Evolutionary conservation across 1,284 basidiomycete species (phyloP).

Genomic region (Somion occarium): DNA sequence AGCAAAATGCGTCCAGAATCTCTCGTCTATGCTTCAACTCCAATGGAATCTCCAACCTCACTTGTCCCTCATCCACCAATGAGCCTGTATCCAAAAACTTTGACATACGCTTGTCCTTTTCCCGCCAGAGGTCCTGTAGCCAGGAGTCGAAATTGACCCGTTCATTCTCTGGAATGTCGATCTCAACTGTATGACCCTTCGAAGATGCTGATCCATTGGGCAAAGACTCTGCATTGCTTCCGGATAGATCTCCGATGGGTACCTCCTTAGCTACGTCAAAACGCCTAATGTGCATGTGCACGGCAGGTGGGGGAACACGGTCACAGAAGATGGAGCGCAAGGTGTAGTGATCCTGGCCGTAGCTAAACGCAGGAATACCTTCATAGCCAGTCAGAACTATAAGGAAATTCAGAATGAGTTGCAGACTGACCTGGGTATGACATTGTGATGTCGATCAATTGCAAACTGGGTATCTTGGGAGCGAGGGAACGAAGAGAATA

Average conservation of each 20-base stretch:
- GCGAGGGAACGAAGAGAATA: conserved; percentile 81
- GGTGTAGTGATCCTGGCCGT: conserved; percentile 85
- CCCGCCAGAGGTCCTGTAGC: conserved; percentile 76
- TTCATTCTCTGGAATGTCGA: conserved; percentile 66
- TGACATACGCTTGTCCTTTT: conserved; percentile 78
- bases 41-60: conserved; percentile 53
- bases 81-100: conserved; percentile 51
- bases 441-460: conserved; percentile 86
- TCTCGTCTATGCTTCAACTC: conserved; percentile 48
- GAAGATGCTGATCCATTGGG: conserved; percentile 19
- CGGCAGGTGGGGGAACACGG: conserved; percentile 76
- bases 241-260: conserved; percentile 58
- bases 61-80: conserved; percentile 27
- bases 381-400: conserved; percentile 2
- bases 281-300: conserved; percentile 83
- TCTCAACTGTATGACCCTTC: conserved; percentile 33
- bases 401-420: neutral
- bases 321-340: conserved; percentile 85
- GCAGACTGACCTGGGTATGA: conserved; percentile 75
- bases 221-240: conserved; percentile 29
- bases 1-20: conserved; percentile 62
- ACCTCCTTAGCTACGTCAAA: conserved; percentile 64
- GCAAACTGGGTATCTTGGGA: conserved; percentile 72
- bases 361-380: conserved; percentile 67
- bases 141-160: conserved; percentile 76